phyloP scores from a whole-genome alignment of 1,139 yeast genomes.

The Lodderomyces margitis region DNA sequence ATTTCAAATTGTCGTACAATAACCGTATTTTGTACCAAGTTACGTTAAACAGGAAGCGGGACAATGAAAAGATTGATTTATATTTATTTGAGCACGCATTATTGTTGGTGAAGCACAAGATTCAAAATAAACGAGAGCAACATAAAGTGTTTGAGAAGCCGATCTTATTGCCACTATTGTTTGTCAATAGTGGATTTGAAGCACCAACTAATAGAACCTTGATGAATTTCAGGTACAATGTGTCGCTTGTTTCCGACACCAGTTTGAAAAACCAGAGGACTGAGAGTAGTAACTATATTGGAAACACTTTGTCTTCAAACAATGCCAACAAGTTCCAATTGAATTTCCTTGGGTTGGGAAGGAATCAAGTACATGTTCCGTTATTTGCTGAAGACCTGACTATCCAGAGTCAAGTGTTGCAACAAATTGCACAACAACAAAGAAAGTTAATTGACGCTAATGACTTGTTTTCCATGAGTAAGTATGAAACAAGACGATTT shows the following conservation, averaged over 20 bases:
- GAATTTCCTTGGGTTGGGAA: slow-evolving; percentile 46
- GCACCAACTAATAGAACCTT: slow-evolving; percentile 61
- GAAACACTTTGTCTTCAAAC: slow-evolving; percentile 26
- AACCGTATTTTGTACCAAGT: slow-evolving; percentile 81
- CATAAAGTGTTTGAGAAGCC: slow-evolving; percentile 92
- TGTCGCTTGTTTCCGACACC: slow-evolving; percentile 41
- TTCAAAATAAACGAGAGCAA: slow-evolving; percentile 87
- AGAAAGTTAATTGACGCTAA: slow-evolving; percentile 65
- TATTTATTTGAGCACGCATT: slow-evolving; percentile 88
- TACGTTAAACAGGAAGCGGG: slow-evolving; percentile 62
- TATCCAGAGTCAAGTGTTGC: slow-evolving; percentile 78
- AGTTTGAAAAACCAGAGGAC: slow-evolving; percentile 32
- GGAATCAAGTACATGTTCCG: slow-evolving; percentile 43
- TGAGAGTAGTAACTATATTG: slow-evolving; percentile 25
- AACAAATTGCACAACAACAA: slow-evolving; percentile 78
- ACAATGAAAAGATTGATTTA: slow-evolving; percentile 77
- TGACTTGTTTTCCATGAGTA: slow-evolving; percentile 77
- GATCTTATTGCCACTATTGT: slow-evolving; percentile 81
- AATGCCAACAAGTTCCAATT: slow-evolving; percentile 43
- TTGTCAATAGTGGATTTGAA: slow-evolving; percentile 75
- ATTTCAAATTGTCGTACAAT: slow-evolving; percentile 75
- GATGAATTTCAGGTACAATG: slow-evolving; percentile 33
- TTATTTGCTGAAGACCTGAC: slow-evolving; percentile 50
- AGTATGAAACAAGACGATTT: slow-evolving; percentile 72
- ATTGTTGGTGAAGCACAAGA: slow-evolving; percentile 80